phyloP scores from a whole-genome alignment of 371 early-diverging fungal genomes.

The Apophysomyces variabilis region DNA sequence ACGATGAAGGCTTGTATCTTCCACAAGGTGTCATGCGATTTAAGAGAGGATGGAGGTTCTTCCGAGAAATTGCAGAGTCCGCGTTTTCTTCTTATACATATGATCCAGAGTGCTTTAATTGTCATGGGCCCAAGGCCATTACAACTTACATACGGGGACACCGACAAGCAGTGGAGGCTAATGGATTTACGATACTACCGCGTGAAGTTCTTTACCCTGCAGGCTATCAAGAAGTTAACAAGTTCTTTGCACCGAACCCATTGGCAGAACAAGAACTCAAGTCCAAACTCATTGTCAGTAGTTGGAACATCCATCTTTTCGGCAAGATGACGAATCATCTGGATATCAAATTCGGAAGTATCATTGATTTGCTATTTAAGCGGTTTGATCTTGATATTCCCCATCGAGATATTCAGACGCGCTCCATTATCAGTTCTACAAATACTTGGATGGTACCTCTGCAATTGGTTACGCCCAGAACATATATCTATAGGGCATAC shows the following conservation, averaged over 20 bases:
- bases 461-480: slow-evolving; percentile 33
- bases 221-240: slow-evolving; percentile 56
- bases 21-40: slow-evolving; percentile 70
- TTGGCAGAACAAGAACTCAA: slow-evolving; percentile 56
- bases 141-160: slow-evolving; percentile 63
- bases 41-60: slow-evolving; percentile 63
- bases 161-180: slow-evolving; percentile 47
- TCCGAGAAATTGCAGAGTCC: slow-evolving; percentile 64
- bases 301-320: slow-evolving; percentile 62
- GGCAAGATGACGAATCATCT: slow-evolving; percentile 66
- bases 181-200: slow-evolving; percentile 56
- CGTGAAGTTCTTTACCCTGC: slow-evolving; percentile 58
- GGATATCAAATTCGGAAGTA: slow-evolving; percentile 54
- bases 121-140: slow-evolving; percentile 67
- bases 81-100: slow-evolving; percentile 59
- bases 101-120: slow-evolving; percentile 67
- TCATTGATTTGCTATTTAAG: slow-evolving; percentile 55
- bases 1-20: slow-evolving; percentile 63
- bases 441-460: slow-evolving; percentile 32
- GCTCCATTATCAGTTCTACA: slow-evolving; percentile 39
- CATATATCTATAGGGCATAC: slow-evolving; percentile 38
- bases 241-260: slow-evolving; percentile 41
- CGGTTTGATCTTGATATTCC: slow-evolving; percentile 58
- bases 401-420: slow-evolving; percentile 38
- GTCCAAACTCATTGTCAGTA: slow-evolving; percentile 39